Conservation (phyloP, 331 rosid species). For the Prunus yedoensis region DNA sequence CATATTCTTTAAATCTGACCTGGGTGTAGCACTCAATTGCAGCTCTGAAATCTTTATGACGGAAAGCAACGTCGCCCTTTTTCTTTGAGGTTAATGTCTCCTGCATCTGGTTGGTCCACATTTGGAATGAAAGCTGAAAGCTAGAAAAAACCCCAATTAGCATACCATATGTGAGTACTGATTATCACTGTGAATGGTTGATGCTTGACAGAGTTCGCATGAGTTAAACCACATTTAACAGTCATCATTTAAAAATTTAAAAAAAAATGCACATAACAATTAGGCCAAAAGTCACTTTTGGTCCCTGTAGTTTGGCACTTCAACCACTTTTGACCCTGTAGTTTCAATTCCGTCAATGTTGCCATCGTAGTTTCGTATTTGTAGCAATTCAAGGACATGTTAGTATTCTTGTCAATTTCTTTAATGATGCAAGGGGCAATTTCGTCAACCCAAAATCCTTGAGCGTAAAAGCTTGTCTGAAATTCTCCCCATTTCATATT, state of each 20-base stretch:
- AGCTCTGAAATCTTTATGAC: conserved; percentile 64
- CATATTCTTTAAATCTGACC: conserved; percentile 42
- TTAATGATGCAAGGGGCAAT: no score
- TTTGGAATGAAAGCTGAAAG: conserved; percentile 88
- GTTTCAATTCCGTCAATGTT: no score
- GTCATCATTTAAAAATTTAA: neutral
- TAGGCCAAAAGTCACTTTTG: no score
- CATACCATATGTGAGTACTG: neutral
- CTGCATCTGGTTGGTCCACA: conserved; percentile 98
- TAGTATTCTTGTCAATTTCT: no score
- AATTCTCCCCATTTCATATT: no score
- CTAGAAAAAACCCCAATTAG: conserved; percentile 23
- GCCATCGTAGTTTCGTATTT: no score
- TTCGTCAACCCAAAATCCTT: no score
- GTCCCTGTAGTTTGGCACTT: no score
- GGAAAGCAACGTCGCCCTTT: conserved; percentile 82
- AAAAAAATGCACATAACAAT: no score
- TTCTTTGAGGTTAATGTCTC: conserved; percentile 83
- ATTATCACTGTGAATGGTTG: neutral
- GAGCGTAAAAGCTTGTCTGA: no score
- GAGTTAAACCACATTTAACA: neutral
- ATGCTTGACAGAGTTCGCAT: neutral
- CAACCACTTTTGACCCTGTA: no score
- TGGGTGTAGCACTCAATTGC: conserved; percentile 73
- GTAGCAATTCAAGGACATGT: no score